phyloP scores from a whole-genome alignment of 2,329 filamentous ascomycete species.

The Pyricularia sp. region DNA sequence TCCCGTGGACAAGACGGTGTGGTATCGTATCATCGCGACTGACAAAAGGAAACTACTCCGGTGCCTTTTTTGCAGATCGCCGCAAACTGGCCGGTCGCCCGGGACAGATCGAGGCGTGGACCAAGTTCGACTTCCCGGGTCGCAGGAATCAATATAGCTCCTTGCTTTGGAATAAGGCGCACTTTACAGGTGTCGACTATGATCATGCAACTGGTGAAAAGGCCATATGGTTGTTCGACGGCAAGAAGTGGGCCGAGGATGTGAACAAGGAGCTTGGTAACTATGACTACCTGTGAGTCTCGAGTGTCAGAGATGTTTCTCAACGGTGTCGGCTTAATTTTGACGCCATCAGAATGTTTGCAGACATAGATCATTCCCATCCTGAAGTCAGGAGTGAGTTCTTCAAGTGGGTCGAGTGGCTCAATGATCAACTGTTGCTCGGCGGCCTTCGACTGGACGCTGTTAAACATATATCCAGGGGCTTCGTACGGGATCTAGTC shows the following conservation, averaged over 20 bases:
- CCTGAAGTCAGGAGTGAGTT: conserved; percentile 21
- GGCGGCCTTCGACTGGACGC: conserved; percentile 24
- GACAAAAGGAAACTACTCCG: too few species aligned
- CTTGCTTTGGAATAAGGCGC: conserved; percentile 56
- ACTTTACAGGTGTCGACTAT: conserved; percentile 62
- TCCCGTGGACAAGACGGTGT: background rate
- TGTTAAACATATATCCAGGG: conserved; percentile 24
- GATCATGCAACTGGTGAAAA: conserved; percentile 35
- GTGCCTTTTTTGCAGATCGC: conserved; percentile 30
- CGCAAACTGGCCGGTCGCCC: conserved; percentile 21
- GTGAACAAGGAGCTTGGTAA: conserved; percentile 51
- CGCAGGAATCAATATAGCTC: conserved; percentile 49
- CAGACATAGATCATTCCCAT: conserved; percentile 23
- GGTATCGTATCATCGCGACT: too few species aligned
- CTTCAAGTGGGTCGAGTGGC: conserved; percentile 22
- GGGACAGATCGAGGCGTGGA: conserved; percentile 58
- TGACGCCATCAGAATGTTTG: conserved; percentile 19
- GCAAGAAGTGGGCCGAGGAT: conserved; percentile 55
- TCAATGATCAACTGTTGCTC: conserved; percentile 18
- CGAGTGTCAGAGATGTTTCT: too few species aligned
- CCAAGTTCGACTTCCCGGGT: conserved; percentile 56
- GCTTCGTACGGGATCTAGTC: conserved; percentile 21
- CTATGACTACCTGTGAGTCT: conserved; percentile 32
- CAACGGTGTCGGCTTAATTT: too few species aligned
- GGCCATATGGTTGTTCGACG: conserved; percentile 54